A percentile compares a stretch with the other conserved stretches of the same genome.
Evolutionary conservation across 2,329 filamentous ascomycete species (phyloP).

Genomic region (Talaromyces sp.): DNA sequence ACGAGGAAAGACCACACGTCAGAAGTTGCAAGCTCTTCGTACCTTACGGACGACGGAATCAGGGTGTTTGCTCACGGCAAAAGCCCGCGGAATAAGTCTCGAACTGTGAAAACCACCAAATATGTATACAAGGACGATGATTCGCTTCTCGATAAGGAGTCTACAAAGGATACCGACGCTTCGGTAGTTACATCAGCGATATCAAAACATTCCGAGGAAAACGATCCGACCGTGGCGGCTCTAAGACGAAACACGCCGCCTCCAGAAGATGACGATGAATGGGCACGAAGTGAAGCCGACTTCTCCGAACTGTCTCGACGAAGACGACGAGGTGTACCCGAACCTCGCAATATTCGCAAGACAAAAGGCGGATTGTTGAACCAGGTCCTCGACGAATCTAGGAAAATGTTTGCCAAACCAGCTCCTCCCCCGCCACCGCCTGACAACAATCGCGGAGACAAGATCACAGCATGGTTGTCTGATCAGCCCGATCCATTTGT

Average conservation of each 20-base stretch:
- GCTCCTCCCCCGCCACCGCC: conserved; percentile 31
- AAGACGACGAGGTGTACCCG: conserved; percentile 21
- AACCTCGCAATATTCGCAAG: conserved; percentile 18
- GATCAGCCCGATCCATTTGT: conserved; percentile 51
- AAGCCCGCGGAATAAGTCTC: conserved; percentile 20
- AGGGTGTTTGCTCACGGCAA: conserved; percentile 18
- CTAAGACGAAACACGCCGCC: conserved; percentile 20
- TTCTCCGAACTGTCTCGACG: conserved; percentile 34
- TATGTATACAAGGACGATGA: conserved; percentile 15
- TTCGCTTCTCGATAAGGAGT: conserved; percentile 16
- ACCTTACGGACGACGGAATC: conserved; percentile 21
- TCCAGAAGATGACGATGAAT: conserved; percentile 26
- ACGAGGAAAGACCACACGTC: conserved; percentile 19
- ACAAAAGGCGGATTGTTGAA: conserved; percentile 37
- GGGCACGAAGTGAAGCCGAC: conserved; percentile 33
- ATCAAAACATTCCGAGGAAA: conserved; percentile 14
- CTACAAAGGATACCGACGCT: conserved; percentile 6
- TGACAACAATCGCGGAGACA: conserved; percentile 36
- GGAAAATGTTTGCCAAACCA: conserved; percentile 40
- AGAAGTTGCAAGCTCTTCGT: conserved; percentile 17
- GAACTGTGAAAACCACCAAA: conserved; percentile 15
- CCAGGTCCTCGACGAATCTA: conserved; percentile 40
- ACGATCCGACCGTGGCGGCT: conserved; percentile 18
- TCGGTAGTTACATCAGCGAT: conserved; percentile 13
- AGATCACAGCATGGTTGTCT: conserved; percentile 58